Evolutionary conservation across 176 grass and related monocot species (phyloP), one percentile per base, ranked within the genome.

Genomic region (Pharus latifolius): DNA sequence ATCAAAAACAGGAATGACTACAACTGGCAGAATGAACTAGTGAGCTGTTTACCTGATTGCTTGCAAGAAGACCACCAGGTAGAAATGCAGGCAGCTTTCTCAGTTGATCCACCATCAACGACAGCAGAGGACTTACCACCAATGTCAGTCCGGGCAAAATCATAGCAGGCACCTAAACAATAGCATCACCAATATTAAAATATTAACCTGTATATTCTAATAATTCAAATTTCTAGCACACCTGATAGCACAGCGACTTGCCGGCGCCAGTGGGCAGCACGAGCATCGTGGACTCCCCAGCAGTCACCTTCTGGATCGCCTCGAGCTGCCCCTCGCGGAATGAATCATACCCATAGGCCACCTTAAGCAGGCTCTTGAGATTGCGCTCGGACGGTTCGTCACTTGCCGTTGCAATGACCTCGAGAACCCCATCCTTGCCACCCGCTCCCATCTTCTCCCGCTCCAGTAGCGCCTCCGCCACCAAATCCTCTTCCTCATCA

Each of bases 211-310:
- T 50, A 67, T 14, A 49, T 60, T 64, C 8, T 33, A 24, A 14
- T 9, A 46, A 32, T 49, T 79, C 58, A 43, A 69, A 59, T 28
- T 76, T 30, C 6, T 30, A 38, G 6, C 65, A 30, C 29, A 97
- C 94, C 94, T 97, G 89, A 63, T 92, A 97, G 77, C 94, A 97
- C 43, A 97, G 72, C n/a, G 94, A 97, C 69, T 97, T 97, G 56
- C 94, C 94, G 25, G 86, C 89, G 41, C 94, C 94, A 26, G 94
- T 97, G 18, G 94, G 94, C 33, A 97, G 69, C 29, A 92, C 67
- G 22, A 97, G 89, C 86, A 92, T 92, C 7, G 78, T 97, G 1
- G 94, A 97, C 25, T 87, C 78, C 38, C 94, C 89, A 44, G 65
- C 52, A 90, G 88, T 34, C 31, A 92, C 47, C 20, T 86, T 89